Conservation (phyloP, 2,329 filamentous ascomycete species). For the Ramichloridium luteum region DNA sequence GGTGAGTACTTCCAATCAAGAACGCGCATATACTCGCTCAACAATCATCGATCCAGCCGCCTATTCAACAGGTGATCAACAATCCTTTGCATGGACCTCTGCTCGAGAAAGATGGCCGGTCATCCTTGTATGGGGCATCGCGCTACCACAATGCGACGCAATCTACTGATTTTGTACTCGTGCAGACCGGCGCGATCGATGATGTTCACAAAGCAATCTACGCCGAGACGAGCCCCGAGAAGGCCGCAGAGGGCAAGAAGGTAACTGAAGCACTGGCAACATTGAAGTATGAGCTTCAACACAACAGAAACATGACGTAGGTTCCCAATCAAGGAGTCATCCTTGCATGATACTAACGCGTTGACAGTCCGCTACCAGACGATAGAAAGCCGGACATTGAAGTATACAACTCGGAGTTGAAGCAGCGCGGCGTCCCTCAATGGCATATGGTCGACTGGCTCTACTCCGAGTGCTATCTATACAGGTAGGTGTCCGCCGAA, state of each 20-base stretch:
- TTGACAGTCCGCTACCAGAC: slow-evolving; percentile 54
- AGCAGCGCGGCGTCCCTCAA: slow-evolving; percentile 55
- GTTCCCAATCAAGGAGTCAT: slow-evolving; percentile 16
- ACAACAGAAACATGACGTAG: slow-evolving; percentile 68
- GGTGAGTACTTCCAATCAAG: slow-evolving; percentile 43
- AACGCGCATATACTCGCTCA: not conserved
- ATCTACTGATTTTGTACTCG: slow-evolving; percentile 2
- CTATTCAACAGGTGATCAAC: slow-evolving; percentile 67
- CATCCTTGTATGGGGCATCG: slow-evolving; percentile 55
- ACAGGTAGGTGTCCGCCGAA: slow-evolving; percentile 43
- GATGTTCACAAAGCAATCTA: slow-evolving; percentile 71
- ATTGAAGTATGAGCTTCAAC: slow-evolving; percentile 91
- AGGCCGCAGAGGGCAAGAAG: slow-evolving; percentile 67
- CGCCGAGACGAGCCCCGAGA: slow-evolving; percentile 47
- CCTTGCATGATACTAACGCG: no score
- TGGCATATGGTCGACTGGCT: slow-evolving; percentile 88
- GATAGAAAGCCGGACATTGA: slow-evolving; percentile 66
- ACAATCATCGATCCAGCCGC: slow-evolving; percentile 45
- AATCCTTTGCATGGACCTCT: slow-evolving; percentile 76
- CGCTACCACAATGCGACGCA: not conserved
- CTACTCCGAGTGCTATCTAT: slow-evolving; percentile 88
- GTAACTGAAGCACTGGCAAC: slow-evolving; percentile 68
- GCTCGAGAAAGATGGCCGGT: slow-evolving; percentile 84
- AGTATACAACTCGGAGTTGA: slow-evolving; percentile 76
- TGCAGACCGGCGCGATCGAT: slow-evolving; percentile 79